A percentile compares a stretch with the other conserved stretches of the same genome.
These are phyloP conservation scores for Vitis hybrid DNA, from an alignment of 177 flowering plant species.

Conservation along the genomic window DNA sequence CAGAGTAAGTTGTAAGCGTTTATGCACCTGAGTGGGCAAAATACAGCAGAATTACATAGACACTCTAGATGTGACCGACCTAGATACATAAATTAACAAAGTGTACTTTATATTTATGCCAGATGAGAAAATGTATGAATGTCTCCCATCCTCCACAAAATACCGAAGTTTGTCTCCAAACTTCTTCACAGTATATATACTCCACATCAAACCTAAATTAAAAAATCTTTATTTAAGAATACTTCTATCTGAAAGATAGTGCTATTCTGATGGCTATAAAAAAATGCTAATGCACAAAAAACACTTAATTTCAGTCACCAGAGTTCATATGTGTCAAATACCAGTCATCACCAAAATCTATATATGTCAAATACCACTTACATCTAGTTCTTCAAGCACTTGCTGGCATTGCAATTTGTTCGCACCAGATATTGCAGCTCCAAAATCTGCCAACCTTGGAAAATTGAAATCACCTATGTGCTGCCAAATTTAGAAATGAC, in stretches of 20 bases:
- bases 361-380: slow-evolving; percentile 31
- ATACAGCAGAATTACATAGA: slow-evolving; percentile 3
- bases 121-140: neutral
- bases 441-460: slow-evolving; percentile 95
- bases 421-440: slow-evolving; percentile 98
- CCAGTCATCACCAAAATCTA: neutral
- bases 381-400: slow-evolving; percentile 98
- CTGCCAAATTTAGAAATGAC: slow-evolving; percentile 41
- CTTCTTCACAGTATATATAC: neutral
- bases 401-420: slow-evolving; percentile 76
- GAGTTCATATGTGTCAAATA: no score
- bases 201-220: no score
- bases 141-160: neutral
- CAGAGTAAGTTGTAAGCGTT: slow-evolving; percentile 80
- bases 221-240: no score
- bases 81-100: neutral
- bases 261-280: no score
- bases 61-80: neutral
- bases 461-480: slow-evolving; percentile 94
- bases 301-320: no score
- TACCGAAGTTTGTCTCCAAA: neutral
- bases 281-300: no score
- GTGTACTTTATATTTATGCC: neutral
- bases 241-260: no score
- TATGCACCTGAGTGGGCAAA: slow-evolving; percentile 57